Base-by-base conservation (phyloP, 2,329 filamentous ascomycete species). In the Colletotrichum ledebouriae region DNA sequence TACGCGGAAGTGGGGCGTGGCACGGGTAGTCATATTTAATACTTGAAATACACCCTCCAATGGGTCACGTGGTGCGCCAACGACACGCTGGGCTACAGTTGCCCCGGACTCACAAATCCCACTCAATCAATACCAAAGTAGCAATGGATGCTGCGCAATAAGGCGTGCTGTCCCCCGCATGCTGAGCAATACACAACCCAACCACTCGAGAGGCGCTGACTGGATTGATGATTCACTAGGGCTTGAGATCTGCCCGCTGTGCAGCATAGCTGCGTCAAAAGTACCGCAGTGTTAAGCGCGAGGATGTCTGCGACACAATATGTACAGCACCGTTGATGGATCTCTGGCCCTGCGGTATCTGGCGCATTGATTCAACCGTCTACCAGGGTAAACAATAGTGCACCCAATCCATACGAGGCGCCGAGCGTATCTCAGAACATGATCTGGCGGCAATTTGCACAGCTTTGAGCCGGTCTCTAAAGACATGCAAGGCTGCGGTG, bases 61-160 rank as follows among this genome's bases (percentile, higher is more conserved):
- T 9, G 37, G 9, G 52, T 37, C 52, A 34, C 6, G 15, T 15
- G n/a, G 37, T 39, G 5, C 37, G 10, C 37, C 10, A 39, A 39
- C 11, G 6, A 39, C 12, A 39, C 7, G 6, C 37, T 15, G 49
- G 33, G 22, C 13, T 20, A 29, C 37, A 33, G 41, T 34, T 63
- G 39, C 49, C 63, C 64, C 37, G 44, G 50, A 17, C 20, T 22
- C 37, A 4, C 12, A 55, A 29, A 12, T 39, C 37, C 17, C 11
- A 39, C 33, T 41, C 67, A 73, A 73, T 74, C 70, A 75, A 73
- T 71, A 72, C 73, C 72, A 73, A 72, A 75, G 70, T 47, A 41
- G 52, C 41, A 56, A 39, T 41, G 42, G 46, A 60, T 58, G 44
- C 37, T 58, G 44, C 37, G 22, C 70, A 72, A 73, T 71, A 73